phyloP scores from a whole-genome alignment of 1,139 yeast genomes.

The Pichia kudriavzevii region DNA sequence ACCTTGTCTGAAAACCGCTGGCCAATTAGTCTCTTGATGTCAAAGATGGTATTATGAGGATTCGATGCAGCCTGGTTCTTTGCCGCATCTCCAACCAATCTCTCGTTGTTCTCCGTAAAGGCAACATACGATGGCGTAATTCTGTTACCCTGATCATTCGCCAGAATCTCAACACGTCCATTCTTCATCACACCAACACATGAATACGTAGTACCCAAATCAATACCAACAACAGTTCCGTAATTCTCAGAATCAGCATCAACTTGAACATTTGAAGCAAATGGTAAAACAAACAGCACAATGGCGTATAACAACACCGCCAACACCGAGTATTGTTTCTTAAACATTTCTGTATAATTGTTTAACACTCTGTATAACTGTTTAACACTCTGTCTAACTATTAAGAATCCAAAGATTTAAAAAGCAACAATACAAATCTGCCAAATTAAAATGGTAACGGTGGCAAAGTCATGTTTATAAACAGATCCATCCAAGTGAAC shows the following conservation, averaged over 20 bases:
- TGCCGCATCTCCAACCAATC: conserved; percentile 91
- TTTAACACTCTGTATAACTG: too few relatives aligned
- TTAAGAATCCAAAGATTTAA: too few relatives aligned
- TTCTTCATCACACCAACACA: conserved; percentile 93
- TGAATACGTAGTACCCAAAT: conserved; percentile 85
- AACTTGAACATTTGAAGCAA: conserved; percentile 33
- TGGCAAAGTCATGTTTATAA: too few relatives aligned
- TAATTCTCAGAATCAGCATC: conserved; percentile 47
- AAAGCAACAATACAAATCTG: too few relatives aligned
- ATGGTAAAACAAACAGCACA: conserved; percentile 53
- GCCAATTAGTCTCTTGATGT: conserved; percentile 82
- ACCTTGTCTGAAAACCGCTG: conserved; percentile 65
- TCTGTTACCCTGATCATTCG: conserved; percentile 94
- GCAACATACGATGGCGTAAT: conserved; percentile 90
- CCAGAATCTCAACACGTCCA: conserved; percentile 86
- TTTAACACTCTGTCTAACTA: too few relatives aligned
- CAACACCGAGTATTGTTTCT: conserved; percentile 10
- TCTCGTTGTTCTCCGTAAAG: conserved; percentile 62
- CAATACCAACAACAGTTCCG: conserved; percentile 81
- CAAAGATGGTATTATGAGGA: conserved; percentile 73
- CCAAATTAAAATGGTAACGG: too few relatives aligned
- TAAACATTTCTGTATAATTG: too few relatives aligned
- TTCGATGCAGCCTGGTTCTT: conserved; percentile 87
- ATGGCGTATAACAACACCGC: conserved; percentile 41
- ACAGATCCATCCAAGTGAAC: conserved; percentile 2